A percentile compares a stretch with the other conserved stretches of the same genome.
Evolutionary conservation across 306 rosid genomes (phyloP).

Genomic region (Gynostemma pentaphyllum): DNA sequence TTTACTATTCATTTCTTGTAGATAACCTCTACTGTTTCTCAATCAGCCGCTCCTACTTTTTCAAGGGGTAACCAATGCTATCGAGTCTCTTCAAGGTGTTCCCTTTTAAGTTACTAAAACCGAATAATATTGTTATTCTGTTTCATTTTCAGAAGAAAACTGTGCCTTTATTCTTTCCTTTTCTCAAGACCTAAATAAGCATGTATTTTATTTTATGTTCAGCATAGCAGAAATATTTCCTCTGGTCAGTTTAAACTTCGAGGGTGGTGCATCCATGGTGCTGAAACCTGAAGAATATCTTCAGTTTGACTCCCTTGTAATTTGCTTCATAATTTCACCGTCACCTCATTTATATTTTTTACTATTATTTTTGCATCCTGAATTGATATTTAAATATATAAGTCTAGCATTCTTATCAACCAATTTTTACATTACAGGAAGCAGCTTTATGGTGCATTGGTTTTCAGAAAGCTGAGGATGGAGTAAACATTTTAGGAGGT

Average conservation of each 20-base stretch:
- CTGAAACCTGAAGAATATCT: constrained; percentile 87
- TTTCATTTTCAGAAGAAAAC: neutral
- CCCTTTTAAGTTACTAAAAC: neutral
- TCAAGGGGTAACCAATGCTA: constrained; percentile 78
- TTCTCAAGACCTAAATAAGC: constrained; percentile 19
- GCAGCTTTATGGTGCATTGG: constrained; percentile 79
- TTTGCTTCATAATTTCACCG: constrained; percentile 9
- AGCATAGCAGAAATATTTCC: constrained; percentile 66
- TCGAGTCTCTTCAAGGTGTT: constrained; percentile 57
- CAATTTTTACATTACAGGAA: constrained; percentile 30
- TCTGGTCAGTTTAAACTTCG: constrained; percentile 67
- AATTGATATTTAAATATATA: neutral
- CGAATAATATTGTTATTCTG: neutral
- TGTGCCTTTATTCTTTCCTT: neutral
- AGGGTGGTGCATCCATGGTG: constrained; percentile 66
- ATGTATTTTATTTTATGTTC: constrained; percentile 20
- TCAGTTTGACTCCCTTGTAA: constrained; percentile 39
- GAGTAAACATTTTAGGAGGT: constrained; percentile 86
- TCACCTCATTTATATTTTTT: neutral
- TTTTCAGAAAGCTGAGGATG: constrained; percentile 64
- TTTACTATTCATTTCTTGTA: constrained; percentile 9
- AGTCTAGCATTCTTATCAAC: neutral
- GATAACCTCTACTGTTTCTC: constrained; percentile 63
- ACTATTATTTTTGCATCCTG: neutral
- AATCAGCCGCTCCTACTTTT: constrained; percentile 30